phyloP scores from a whole-genome alignment of 805 yeast species.

The Groenewaldozyma salmanticensis region DNA sequence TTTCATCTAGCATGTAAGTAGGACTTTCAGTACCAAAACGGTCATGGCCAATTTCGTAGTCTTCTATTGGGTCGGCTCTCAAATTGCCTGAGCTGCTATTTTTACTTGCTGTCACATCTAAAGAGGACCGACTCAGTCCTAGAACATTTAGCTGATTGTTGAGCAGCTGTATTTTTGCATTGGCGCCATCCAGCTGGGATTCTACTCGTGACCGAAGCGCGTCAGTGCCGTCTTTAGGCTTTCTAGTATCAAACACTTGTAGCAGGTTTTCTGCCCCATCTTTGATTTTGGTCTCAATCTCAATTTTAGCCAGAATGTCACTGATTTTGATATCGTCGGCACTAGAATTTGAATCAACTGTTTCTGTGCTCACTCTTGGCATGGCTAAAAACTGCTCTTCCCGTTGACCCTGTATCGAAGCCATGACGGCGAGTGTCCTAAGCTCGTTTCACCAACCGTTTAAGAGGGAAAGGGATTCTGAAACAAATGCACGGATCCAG shows the following conservation, averaged over 20 bases:
- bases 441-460: too few relatives aligned
- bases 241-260: conserved; percentile 21
- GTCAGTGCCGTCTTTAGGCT: conserved; percentile 15
- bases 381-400: conserved; percentile 7
- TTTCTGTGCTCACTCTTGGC: conserved; percentile 10
- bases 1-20: conserved; percentile 56
- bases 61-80: not conserved
- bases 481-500: too few relatives aligned
- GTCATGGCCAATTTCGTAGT: not conserved
- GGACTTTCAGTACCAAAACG: conserved; percentile 29
- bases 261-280: conserved; percentile 31
- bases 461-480: too few relatives aligned
- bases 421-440: too few relatives aligned
- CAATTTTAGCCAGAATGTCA: conserved; percentile 26
- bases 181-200: conserved; percentile 22
- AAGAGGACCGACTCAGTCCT: conserved; percentile 10
- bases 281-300: conserved; percentile 28
- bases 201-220: conserved; percentile 17
- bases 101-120: not conserved
- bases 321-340: conserved; percentile 9
- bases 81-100: not conserved
- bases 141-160: conserved; percentile 13
- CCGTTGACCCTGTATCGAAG: too few relatives aligned
- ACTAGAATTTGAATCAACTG: conserved; percentile 4
- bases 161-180: conserved; percentile 21